Evolutionary conservation across 2,329 filamentous ascomycete genomes (phyloP).

Genomic region (Drechslera avenae): DNA sequence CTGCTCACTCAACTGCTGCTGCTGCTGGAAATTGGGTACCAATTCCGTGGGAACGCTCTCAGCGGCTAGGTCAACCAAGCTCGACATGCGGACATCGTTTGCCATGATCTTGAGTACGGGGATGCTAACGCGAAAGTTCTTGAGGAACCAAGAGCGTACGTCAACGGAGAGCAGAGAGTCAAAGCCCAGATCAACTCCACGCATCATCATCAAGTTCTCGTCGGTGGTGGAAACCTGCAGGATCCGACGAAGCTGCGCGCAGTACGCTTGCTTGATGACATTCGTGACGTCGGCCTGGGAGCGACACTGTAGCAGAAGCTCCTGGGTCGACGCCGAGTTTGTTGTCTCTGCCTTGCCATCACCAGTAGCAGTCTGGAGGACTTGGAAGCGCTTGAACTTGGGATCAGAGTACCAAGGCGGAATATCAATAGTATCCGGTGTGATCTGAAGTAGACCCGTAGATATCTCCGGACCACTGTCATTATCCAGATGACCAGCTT

Average conservation of each 20-base stretch:
- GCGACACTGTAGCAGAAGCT: background rate
- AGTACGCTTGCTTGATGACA: too few relatives aligned
- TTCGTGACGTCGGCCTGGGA: background rate
- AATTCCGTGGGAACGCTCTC: too few relatives aligned
- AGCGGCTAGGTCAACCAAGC: too few relatives aligned
- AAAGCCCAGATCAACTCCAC: conserved; percentile 23
- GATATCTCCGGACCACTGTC: conserved; percentile 1
- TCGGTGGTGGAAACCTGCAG: background rate
- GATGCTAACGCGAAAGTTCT: conserved; percentile 36
- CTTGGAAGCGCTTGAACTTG: background rate
- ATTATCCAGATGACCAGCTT: conserved; percentile 9
- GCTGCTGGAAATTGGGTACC: too few relatives aligned
- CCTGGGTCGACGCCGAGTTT: background rate
- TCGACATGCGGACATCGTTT: conserved; percentile 15
- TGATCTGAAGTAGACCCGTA: conserved; percentile 2
- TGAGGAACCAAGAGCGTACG: conserved; percentile 48
- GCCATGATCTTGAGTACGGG: conserved; percentile 29
- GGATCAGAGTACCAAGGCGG: background rate
- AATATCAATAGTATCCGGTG: background rate
- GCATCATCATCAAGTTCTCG: background rate
- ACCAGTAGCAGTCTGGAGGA: background rate
- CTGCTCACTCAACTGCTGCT: too few relatives aligned
- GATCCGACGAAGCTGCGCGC: too few relatives aligned
- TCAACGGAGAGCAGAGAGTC: conserved; percentile 47
- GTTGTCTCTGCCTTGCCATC: background rate